Evolutionary conservation across 2,329 filamentous ascomycete species (phyloP).

Genomic region (Aspergillus sp.): DNA sequence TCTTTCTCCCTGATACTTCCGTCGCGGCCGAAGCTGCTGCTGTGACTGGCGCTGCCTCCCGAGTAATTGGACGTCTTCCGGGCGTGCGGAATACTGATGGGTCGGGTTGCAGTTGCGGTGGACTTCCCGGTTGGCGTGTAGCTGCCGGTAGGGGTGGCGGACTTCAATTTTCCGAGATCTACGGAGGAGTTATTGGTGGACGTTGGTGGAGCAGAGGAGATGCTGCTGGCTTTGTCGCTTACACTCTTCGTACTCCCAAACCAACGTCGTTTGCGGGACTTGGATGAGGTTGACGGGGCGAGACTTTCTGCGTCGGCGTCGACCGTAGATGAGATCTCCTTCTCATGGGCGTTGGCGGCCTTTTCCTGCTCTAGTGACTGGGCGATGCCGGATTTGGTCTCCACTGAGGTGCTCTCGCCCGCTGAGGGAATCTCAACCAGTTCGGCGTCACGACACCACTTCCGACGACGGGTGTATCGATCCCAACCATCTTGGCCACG

Average conservation of each 20-base stretch:
- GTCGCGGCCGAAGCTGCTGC: constrained; percentile 23
- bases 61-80: constrained; percentile 31
- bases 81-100: constrained; percentile 34
- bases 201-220: constrained; percentile 22
- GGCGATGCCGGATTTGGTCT: constrained; percentile 40
- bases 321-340: constrained; percentile 14
- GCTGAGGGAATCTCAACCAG: constrained; percentile 70
- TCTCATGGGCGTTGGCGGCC: constrained; percentile 19
- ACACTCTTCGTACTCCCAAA: constrained; percentile 37
- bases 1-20: constrained; percentile 42
- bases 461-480: constrained; percentile 85
- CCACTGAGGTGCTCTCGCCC: constrained; percentile 48
- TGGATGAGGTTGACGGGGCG: constrained; percentile 31
- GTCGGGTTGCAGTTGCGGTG: constrained; percentile 24
- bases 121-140: constrained; percentile 16
- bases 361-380: constrained; percentile 29
- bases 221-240: constrained; percentile 30
- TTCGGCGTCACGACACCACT: constrained; percentile 97
- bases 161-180: constrained; percentile 27
- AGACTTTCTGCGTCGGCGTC: constrained; percentile 32
- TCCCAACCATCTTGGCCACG: constrained; percentile 89
- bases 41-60: constrained; percentile 18
- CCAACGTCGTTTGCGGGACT: constrained; percentile 41
- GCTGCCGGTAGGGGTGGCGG: constrained; percentile 20
- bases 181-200: constrained; percentile 25